Evolutionary conservation across 1,284 basidiomycete species (phyloP).

Genomic region (Apiotrichum laibachii): DNA sequence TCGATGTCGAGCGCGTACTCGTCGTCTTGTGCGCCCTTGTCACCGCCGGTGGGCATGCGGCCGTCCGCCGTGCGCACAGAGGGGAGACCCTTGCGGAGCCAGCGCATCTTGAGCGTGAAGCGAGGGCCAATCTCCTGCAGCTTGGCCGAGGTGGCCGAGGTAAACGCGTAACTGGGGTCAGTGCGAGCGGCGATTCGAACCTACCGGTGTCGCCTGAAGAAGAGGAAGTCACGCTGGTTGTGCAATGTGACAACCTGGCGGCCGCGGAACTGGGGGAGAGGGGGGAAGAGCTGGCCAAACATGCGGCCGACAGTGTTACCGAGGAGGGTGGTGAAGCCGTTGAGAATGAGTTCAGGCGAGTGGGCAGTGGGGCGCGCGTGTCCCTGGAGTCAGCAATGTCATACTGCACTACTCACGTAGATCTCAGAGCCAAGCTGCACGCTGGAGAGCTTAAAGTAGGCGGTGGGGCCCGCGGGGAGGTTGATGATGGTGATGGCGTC

Average conservation of each 20-base stretch:
- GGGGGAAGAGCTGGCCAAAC: constrained; percentile 94
- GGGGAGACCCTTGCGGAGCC: constrained; percentile 83
- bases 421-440: constrained; percentile 83
- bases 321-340: constrained; percentile 90
- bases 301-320: constrained; percentile 90
- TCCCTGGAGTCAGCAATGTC: constrained; percentile 57
- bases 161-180: constrained; percentile 76
- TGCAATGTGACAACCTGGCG: constrained; percentile 96
- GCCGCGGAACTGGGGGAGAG: constrained; percentile 91
- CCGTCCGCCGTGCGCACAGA: constrained; percentile 58
- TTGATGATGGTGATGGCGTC: constrained; percentile 91
- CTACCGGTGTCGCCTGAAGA: constrained; percentile 89
- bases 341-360: constrained; percentile 91
- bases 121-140: constrained; percentile 97
- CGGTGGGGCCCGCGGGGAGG: constrained; percentile 88
- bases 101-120: constrained; percentile 91
- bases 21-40: constrained; percentile 58
- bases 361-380: constrained; percentile 91
- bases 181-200: constrained; percentile 22
- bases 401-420: constrained; percentile 59
- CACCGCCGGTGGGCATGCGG: constrained; percentile 52
- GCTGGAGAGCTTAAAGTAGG: constrained; percentile 92
- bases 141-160: constrained; percentile 83
- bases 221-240: constrained; percentile 96
- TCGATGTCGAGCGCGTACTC: constrained; percentile 35